Evolutionary conservation across 352 stramenopile genomes (phyloP).

Genomic region (Phytopythium sindhum): DNA sequence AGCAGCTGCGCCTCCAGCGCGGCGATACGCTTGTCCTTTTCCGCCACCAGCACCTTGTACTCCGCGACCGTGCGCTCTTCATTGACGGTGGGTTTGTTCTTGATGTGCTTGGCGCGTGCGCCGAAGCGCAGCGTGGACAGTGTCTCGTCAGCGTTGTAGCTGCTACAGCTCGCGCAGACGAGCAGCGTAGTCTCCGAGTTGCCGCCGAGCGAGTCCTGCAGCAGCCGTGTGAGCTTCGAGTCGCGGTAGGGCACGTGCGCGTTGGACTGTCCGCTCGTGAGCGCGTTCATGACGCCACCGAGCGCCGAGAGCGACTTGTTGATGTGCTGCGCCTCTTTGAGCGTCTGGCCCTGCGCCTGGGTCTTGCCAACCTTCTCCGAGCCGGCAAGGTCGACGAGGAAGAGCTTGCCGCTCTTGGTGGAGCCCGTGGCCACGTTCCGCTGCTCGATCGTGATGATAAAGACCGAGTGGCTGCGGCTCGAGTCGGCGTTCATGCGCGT

Average conservation of each 20-base stretch:
- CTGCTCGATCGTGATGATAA: constrained; percentile 96
- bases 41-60: constrained; percentile 58
- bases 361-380: constrained; percentile 80
- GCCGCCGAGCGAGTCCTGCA: constrained; percentile 80
- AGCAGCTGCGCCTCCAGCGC: constrained; percentile 33
- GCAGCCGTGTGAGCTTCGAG: constrained; percentile 84
- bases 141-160: constrained; percentile 72
- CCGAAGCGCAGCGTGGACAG: constrained; percentile 75
- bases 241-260: constrained; percentile 91
- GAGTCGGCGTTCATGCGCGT: constrained; percentile 92
- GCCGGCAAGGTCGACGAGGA: constrained; percentile 76
- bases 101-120: constrained; percentile 70
- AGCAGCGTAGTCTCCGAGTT: constrained; percentile 74
- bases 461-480: constrained; percentile 93
- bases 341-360: constrained; percentile 89
- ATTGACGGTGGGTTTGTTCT: constrained; percentile 79
- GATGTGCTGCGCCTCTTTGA: constrained; percentile 87
- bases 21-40: constrained; percentile 57
- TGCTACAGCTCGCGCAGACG: constrained; percentile 59
- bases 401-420: constrained; percentile 90
- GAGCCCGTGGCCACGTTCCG: constrained; percentile 54
- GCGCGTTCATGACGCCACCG: constrained; percentile 88
- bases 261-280: constrained; percentile 80
- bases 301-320: constrained; percentile 90
- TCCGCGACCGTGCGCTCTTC: constrained; percentile 88